phyloP scores from a whole-genome alignment of 2,329 filamentous ascomycete genomes.

The Aspergillus ochraceoroseus region DNA sequence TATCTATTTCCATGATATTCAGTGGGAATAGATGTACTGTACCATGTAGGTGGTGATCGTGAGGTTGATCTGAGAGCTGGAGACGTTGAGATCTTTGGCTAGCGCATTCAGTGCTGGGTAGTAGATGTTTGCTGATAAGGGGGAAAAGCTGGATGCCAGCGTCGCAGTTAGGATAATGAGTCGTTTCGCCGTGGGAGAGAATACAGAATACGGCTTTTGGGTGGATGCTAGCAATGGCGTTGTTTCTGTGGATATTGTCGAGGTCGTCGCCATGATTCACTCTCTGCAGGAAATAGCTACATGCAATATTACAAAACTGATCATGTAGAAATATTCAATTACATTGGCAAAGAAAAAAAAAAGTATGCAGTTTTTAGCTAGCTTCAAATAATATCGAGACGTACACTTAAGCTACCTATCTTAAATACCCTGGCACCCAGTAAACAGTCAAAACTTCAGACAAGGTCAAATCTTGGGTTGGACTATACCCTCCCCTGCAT shows the following conservation, averaged over 20 bases:
- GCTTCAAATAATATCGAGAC: too few species aligned
- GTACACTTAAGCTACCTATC: too few species aligned
- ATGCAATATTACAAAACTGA: too few species aligned
- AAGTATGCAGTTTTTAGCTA: too few species aligned
- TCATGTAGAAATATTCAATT: too few species aligned
- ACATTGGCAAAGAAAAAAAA: background rate
- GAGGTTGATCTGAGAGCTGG: slow-evolving; percentile 24
- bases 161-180: slow-evolving; percentile 39
- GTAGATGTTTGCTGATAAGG: slow-evolving; percentile 44
- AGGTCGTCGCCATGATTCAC: too few species aligned
- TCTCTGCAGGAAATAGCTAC: too few species aligned
- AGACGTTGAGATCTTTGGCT: slow-evolving; percentile 29
- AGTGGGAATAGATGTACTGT: background rate
- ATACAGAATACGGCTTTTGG: slow-evolving; percentile 28
- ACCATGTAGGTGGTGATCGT: slow-evolving; percentile 36
- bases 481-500: slow-evolving; percentile 5
- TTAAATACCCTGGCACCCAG: too few species aligned
- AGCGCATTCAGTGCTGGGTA: slow-evolving; percentile 39
- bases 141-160: slow-evolving; percentile 42
- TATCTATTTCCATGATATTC: background rate
- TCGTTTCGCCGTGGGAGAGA: slow-evolving; percentile 32
- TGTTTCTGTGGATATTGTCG: slow-evolving; percentile 16
- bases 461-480: slow-evolving; percentile 17
- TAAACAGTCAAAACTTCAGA: too few species aligned
- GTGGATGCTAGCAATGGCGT: slow-evolving; percentile 17